A percentile compares a stretch with the other conserved stretches of the same genome.
Conservation (phyloP, 2,329 filamentous ascomycete genomes). For the Ophiognomonia clavigignenti-juglandacearum region DNA sequence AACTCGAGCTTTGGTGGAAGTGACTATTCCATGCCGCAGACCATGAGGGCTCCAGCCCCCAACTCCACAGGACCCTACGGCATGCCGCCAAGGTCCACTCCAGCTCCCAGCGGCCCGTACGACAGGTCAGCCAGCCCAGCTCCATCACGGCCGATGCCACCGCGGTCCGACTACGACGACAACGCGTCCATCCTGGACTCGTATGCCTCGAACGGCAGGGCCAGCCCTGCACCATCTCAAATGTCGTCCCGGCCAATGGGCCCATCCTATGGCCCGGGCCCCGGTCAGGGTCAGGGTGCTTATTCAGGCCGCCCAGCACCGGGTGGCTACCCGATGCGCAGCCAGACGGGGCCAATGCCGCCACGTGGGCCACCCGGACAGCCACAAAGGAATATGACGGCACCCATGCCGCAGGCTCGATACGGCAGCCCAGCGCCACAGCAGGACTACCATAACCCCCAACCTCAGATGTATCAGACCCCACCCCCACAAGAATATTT, state of each 20-base stretch:
- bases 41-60: constrained; percentile 20
- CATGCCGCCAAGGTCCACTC: constrained; percentile 13
- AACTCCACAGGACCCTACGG: constrained; percentile 16
- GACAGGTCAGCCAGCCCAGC: constrained; percentile 23
- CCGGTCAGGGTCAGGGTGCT: constrained; percentile 1
- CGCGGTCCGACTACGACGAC: constrained; percentile 17
- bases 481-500: constrained; percentile 7
- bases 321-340: constrained; percentile 20
- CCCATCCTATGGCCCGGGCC: constrained; percentile 1
- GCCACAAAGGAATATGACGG: constrained; percentile 30
- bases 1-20: constrained; percentile 19
- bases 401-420: constrained; percentile 23
- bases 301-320: constrained; percentile 2
- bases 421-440: not conserved
- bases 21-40: constrained; percentile 23
- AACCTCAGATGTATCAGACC: constrained; percentile 1
- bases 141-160: constrained; percentile 20
- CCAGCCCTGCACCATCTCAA: constrained; percentile 27
- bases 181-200: constrained; percentile 16
- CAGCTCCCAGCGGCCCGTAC: constrained; percentile 10
- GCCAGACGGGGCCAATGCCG: constrained; percentile 25
- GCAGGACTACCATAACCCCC: not conserved
- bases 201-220: constrained; percentile 19
- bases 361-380: constrained; percentile 18
- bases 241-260: constrained; percentile 18